Evolutionary conservation across 805 yeast species (phyloP), one percentile per base, ranked within the genome.

Genomic region (Pichia deserticola): DNA sequence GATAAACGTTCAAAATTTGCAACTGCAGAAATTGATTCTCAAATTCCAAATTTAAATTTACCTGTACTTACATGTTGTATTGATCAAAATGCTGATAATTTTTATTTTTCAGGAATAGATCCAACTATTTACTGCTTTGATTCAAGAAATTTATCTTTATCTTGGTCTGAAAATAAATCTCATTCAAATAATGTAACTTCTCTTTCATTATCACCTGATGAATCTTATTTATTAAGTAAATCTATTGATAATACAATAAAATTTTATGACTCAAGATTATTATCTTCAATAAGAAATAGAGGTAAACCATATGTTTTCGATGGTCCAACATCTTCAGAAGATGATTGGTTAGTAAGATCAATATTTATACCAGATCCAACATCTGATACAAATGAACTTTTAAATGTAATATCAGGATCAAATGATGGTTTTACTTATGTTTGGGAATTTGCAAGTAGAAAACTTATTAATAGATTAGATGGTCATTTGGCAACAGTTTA

Each of bases 91-190:
- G 80, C 77, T 1, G 62, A 66, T 13, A 63, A 68, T 12, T 57
- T 84, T 5, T 86, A 71, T 55, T 71, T 79, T 5, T 69, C 83
- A 0, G 95, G 95, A 0, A 76, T 87, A 3, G 92, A 87, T 54
- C 84, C 88, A 1, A 67, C 71, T 0, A 72, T 87, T 0, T 60
- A 67, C 40, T 82, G 80, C 3, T 82, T 76, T 67, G 95, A 87
- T 58, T 44, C 78, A 7, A 64, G 88, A 48, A 62, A 69, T 4
- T 49, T 68, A 5, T 65, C 66, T 1, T 51, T 56, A 6, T 72
- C 77, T 0, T 82, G 84, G 78, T 64, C 60, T 47, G 65, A 77
- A 57, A 56, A 71, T 45, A 56, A 47, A 27, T 41, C 40, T 6
- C 77, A 79, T 48, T 59, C 65, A 7, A 85, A 79, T 44, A 64